phyloP scores from a whole-genome alignment of 1,284 basidiomycete genomes.

The Trametes sp. region DNA sequence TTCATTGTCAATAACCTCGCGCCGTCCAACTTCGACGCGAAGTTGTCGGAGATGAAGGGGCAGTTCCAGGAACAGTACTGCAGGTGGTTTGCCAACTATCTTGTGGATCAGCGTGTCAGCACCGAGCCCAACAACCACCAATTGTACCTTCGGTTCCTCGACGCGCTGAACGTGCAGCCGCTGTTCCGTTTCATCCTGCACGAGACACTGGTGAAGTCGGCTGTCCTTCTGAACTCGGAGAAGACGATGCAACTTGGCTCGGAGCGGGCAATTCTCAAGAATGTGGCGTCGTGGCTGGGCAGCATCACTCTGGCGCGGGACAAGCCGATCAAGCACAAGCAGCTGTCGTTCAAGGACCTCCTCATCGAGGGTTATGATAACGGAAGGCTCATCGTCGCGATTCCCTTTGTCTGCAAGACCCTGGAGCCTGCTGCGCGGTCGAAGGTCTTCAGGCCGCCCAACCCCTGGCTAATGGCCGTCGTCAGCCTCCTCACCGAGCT shows the following conservation, averaged over 20 bases:
- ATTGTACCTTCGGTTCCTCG: conserved; percentile 93
- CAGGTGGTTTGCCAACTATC: conserved; percentile 97
- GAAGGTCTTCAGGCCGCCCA: conserved; percentile 93
- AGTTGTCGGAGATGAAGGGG: conserved; percentile 84
- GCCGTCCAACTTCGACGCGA: conserved; percentile 90
- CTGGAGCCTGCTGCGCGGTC: conserved; percentile 92
- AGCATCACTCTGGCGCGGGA: conserved; percentile 92
- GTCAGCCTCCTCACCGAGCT: conserved; percentile 92
- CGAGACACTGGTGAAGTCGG: conserved; percentile 92
- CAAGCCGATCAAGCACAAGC: conserved; percentile 92
- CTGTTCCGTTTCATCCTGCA: conserved; percentile 86
- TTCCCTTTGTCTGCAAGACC: conserved; percentile 98
- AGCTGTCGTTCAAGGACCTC: conserved; percentile 96
- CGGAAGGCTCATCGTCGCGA: conserved; percentile 91
- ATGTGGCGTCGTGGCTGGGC: conserved; percentile 95
- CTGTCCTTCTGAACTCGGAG: conserved; percentile 90
- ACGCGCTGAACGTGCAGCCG: conserved; percentile 73
- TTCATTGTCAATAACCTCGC: conserved; percentile 99
- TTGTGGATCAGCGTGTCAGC: conserved; percentile 95
- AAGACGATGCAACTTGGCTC: conserved; percentile 86
- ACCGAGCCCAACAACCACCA: conserved; percentile 98
- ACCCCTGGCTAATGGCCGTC: conserved; percentile 98
- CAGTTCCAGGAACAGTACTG: conserved; percentile 85
- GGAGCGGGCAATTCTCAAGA: conserved; percentile 92
- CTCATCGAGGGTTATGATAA: conserved; percentile 96